These are phyloP conservation scores for Musa balbisiana DNA, from an alignment of 202 grass and related monocot genomes.

Conservation along the genomic window DNA sequence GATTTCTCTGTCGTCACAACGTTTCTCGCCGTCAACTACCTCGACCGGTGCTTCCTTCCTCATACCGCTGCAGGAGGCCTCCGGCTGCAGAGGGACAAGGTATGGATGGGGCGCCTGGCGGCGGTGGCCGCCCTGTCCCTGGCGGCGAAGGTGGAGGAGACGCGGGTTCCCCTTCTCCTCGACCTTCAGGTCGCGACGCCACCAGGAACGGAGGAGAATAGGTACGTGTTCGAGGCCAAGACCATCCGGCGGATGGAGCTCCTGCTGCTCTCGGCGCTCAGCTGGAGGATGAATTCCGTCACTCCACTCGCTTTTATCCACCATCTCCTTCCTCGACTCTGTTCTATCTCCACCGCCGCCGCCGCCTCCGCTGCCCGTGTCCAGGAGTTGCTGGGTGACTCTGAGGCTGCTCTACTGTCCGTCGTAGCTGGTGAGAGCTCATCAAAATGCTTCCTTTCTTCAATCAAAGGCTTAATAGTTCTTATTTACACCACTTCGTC, in stretches of 20 bases:
- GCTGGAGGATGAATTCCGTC: constrained; percentile 71
- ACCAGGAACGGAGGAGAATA: not conserved
- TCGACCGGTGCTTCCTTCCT: constrained; percentile 69
- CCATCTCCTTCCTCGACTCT: constrained; percentile 33
- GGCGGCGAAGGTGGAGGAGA: constrained; percentile 85
- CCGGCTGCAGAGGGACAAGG: constrained; percentile 30
- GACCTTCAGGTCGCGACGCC: constrained; percentile 51
- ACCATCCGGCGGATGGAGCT: constrained; percentile 83
- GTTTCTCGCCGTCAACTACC: constrained; percentile 55
- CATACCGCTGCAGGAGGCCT: constrained; percentile 29
- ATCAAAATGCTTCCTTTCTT: not conserved
- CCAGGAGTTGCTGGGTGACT: constrained; percentile 14
- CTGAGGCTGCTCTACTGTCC: constrained; percentile 44
- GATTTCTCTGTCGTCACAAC: constrained; percentile 60
- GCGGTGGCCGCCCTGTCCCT: constrained; percentile 65
- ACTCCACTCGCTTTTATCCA: constrained; percentile 72
- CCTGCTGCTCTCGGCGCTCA: constrained; percentile 58
- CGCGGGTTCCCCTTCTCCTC: constrained; percentile 44
- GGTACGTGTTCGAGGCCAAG: constrained; percentile 56
- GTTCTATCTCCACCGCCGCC: not conserved
- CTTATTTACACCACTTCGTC: not conserved
- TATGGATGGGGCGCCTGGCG: constrained; percentile 64
- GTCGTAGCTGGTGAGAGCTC: constrained; percentile 46
- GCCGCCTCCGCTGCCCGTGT: constrained; percentile 4
- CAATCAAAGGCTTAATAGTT: not conserved